Conservation (phyloP, 75 land plant genomes). For the Gnetum montanum region DNA sequence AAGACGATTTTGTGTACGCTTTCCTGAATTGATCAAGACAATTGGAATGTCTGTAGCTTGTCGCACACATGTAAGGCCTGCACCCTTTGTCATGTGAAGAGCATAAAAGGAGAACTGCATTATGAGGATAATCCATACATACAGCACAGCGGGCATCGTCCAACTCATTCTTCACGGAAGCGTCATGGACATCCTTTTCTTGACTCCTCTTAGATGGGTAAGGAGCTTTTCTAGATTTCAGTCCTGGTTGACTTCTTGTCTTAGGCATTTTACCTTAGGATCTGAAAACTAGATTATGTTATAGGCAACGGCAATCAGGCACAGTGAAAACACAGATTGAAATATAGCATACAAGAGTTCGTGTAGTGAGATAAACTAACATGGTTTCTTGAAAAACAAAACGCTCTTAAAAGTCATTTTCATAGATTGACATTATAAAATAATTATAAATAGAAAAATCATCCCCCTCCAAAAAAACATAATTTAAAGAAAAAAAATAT, state of each 20-base stretch:
- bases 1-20: constrained; percentile 35
- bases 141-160: constrained; percentile 50
- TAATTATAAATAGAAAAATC: too few species aligned
- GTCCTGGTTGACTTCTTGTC: constrained; percentile 3
- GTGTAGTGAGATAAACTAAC: too few species aligned
- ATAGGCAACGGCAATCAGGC: too few species aligned
- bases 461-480: too few species aligned
- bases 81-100: constrained; percentile 59
- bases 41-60: constrained; percentile 57
- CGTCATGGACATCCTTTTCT: constrained; percentile 1
- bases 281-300: too few species aligned
- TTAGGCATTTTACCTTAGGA: constrained; percentile 9
- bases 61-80: constrained; percentile 75
- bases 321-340: too few species aligned
- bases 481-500: too few species aligned
- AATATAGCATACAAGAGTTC: too few species aligned
- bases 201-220: constrained; percentile 2
- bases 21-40: constrained; percentile 68
- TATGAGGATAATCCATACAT: constrained; percentile 63
- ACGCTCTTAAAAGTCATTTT: too few species aligned
- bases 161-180: constrained; percentile 33
- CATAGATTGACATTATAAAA: too few species aligned
- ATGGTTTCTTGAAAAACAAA: too few species aligned
- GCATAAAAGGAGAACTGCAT: constrained; percentile 60
- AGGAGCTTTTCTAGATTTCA: constrained; percentile 6